These are phyloP conservation scores for Candida anutae DNA, from an alignment of 1,139 yeast species.

Conservation along the genomic window DNA sequence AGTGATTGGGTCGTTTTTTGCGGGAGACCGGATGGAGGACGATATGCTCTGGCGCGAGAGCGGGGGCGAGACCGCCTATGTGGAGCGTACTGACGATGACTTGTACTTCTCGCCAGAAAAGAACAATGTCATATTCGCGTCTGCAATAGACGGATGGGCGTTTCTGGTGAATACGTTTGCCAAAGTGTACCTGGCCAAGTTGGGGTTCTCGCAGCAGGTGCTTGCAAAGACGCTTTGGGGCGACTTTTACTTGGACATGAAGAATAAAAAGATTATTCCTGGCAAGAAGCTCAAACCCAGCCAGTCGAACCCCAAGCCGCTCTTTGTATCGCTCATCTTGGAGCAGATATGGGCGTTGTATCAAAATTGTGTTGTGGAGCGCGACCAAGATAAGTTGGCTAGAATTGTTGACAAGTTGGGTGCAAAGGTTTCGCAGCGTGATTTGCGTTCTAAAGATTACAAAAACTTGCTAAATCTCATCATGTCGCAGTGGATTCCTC, in stretches of 20 bases:
- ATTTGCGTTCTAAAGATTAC: slow-evolving; percentile 71
- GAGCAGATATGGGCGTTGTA: slow-evolving; percentile 94
- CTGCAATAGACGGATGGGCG: slow-evolving; percentile 98
- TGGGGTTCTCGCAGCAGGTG: slow-evolving; percentile 76
- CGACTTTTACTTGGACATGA: slow-evolving; percentile 82
- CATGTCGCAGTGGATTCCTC: slow-evolving; percentile 92
- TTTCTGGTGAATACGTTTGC: slow-evolving; percentile 87
- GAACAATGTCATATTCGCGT: slow-evolving; percentile 88
- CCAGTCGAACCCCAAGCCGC: slow-evolving; percentile 51
- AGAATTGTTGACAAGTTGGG: slow-evolving; percentile 69
- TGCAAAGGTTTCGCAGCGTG: slow-evolving; percentile 66
- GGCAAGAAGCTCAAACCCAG: slow-evolving; percentile 47
- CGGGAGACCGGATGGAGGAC: slow-evolving; percentile 91
- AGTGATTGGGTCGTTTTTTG: slow-evolving; percentile 85
- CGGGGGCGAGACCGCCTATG: slow-evolving; percentile 47
- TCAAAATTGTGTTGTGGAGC: slow-evolving; percentile 55
- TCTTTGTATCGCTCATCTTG: slow-evolving; percentile 80
- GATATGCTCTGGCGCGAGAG: slow-evolving; percentile 78
- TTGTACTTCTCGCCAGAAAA: slow-evolving; percentile 84
- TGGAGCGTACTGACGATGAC: slow-evolving; percentile 75
- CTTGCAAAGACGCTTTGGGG: slow-evolving; percentile 94
- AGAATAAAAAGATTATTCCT: slow-evolving; percentile 71
- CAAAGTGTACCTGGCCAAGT: slow-evolving; percentile 72
- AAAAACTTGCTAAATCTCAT: slow-evolving; percentile 57
- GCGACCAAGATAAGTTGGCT: slow-evolving; percentile 63